Conservation (phyloP, 208 protist genomes). For the Giardia muris region DNA sequence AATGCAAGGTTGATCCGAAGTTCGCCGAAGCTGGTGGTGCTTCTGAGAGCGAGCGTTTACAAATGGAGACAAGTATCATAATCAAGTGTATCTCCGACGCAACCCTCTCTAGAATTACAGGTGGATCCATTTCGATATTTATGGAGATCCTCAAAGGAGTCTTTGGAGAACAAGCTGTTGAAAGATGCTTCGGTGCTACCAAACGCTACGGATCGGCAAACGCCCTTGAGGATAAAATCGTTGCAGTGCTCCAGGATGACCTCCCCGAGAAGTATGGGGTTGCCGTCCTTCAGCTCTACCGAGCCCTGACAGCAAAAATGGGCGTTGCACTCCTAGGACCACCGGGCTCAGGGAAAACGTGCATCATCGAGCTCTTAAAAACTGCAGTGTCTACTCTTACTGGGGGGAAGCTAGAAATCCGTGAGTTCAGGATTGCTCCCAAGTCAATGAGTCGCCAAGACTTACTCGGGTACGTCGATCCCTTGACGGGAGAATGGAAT, state of each 20-base stretch:
- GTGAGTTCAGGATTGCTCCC: constrained; percentile 65
- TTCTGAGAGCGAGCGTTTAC: not conserved
- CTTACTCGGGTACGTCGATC: constrained; percentile 87
- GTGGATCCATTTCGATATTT: constrained; percentile 8
- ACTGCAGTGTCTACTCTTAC: not conserved
- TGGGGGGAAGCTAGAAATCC: not conserved
- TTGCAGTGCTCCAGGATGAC: not conserved
- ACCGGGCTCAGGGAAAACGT: not conserved
- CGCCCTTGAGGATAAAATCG: not conserved
- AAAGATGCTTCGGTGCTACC: not conserved
- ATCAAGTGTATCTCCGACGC: constrained; percentile 18
- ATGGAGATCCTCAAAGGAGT: constrained; percentile 7
- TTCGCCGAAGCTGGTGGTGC: not conserved
- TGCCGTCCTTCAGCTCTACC: constrained; percentile 19
- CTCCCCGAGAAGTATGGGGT: not conserved
- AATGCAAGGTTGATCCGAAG: not conserved
- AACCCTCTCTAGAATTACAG: not conserved
- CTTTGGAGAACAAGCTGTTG: not conserved
- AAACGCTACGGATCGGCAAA: not conserved
- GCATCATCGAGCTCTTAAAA: not conserved
- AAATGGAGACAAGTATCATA: constrained; percentile 6
- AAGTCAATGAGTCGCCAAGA: constrained; percentile 90
- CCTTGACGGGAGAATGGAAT: constrained; percentile 92
- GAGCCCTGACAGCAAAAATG: constrained; percentile 15
- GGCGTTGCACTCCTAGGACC: constrained; percentile 5